A percentile compares a stretch with the other conserved stretches of the same genome.
These are phyloP conservation scores for Eleusine coracana DNA, from an alignment of 176 grass and related monocot species.

Conservation along the genomic window DNA sequence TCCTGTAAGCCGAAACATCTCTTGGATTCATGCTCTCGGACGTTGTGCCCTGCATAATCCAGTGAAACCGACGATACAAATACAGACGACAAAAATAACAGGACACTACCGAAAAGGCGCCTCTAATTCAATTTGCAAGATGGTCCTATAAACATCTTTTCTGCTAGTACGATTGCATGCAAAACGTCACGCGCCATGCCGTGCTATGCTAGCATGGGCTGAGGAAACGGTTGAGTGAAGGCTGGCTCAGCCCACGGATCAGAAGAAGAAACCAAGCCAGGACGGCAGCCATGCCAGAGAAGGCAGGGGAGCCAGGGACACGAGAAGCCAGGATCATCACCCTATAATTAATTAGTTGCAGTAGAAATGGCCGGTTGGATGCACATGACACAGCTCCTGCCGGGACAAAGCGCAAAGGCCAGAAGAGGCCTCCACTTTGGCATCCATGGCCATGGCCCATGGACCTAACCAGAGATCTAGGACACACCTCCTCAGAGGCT, in stretches of 20 bases:
- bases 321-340: conserved; percentile 21
- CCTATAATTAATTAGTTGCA: background rate
- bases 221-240: conserved; percentile 34
- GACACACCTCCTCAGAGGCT: background rate
- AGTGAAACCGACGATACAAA: conserved; percentile 9
- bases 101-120: background rate
- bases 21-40: conserved; percentile 22
- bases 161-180: conserved; percentile 11
- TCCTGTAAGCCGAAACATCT: conserved; percentile 4
- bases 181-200: background rate
- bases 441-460: conserved; percentile 23
- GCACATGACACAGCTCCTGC: conserved; percentile 28
- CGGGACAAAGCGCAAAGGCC: conserved; percentile 33
- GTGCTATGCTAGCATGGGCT: conserved; percentile 23
- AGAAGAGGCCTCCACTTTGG: conserved; percentile 5
- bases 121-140: background rate
- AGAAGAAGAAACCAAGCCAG: conserved; percentile 38
- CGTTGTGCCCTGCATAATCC: background rate
- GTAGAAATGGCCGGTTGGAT: background rate
- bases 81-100: background rate
- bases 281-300: conserved; percentile 9
- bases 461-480: background rate
- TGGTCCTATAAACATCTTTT: conserved; percentile 32
- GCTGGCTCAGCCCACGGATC: conserved; percentile 20
- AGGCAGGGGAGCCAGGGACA: background rate